Conservation (phyloP, 495 filamentous ascomycete species). For the Hyaloscypha variabilis region DNA sequence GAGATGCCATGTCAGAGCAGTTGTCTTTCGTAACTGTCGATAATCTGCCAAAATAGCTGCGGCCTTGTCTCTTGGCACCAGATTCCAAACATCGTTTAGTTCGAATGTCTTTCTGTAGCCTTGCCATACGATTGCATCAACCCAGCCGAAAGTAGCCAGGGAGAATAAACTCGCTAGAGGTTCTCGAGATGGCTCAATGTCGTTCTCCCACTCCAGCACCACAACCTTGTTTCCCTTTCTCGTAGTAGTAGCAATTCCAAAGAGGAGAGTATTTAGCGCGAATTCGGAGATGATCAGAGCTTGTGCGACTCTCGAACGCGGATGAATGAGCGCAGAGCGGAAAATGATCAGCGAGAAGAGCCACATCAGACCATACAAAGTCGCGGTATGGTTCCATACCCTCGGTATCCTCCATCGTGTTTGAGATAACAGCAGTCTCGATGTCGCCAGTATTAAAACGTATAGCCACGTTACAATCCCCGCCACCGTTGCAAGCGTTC, state of each 20-base stretch:
- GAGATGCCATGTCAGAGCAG: slow-evolving; percentile 77
- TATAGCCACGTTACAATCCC: slow-evolving; percentile 79
- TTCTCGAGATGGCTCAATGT: slow-evolving; percentile 82
- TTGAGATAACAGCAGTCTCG: slow-evolving; percentile 73
- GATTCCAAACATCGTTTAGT: slow-evolving; percentile 87
- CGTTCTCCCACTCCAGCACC: slow-evolving; percentile 81
- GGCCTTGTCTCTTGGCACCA: slow-evolving; percentile 86
- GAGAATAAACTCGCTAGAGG: slow-evolving; percentile 87
- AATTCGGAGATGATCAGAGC: slow-evolving; percentile 72
- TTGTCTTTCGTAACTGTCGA: slow-evolving; percentile 83
- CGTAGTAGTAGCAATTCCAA: slow-evolving; percentile 74
- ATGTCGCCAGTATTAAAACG: slow-evolving; percentile 70
- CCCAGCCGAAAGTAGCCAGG: slow-evolving; percentile 85
- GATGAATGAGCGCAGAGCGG: slow-evolving; percentile 84
- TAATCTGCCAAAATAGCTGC: slow-evolving; percentile 77
- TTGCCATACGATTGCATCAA: slow-evolving; percentile 85
- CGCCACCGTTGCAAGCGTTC: slow-evolving; percentile 62
- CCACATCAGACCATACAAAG: slow-evolving; percentile 86
- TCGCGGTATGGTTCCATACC: slow-evolving; percentile 91
- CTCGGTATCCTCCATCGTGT: slow-evolving; percentile 67
- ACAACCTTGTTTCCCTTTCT: slow-evolving; percentile 92
- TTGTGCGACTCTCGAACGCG: slow-evolving; percentile 60
- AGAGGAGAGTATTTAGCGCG: slow-evolving; percentile 69
- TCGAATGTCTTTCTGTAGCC: slow-evolving; percentile 89
- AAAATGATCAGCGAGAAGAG: slow-evolving; percentile 74